A percentile compares a stretch with the other conserved stretches of the same genome.
These are phyloP conservation scores for Penicillium salamii DNA, from an alignment of 495 filamentous ascomycete genomes.

Conservation along the genomic window DNA sequence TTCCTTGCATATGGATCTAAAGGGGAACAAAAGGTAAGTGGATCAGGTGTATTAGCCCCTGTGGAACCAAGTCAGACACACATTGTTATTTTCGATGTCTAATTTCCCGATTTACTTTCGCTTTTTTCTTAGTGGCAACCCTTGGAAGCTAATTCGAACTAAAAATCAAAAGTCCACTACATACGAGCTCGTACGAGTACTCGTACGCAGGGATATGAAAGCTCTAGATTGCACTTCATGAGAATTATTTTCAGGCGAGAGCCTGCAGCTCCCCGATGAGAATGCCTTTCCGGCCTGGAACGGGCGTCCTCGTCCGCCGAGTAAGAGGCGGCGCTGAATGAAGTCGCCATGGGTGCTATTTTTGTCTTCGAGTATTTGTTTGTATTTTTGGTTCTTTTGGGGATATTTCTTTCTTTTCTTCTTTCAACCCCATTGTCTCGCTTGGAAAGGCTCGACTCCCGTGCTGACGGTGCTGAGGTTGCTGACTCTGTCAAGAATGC, in stretches of 20 bases:
- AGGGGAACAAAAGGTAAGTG: constrained; percentile 22
- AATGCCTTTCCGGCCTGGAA: constrained; percentile 5
- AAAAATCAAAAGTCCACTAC: constrained; percentile 3
- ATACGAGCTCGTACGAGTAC: too few species aligned
- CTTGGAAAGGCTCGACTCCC: background rate
- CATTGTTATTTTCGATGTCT: background rate
- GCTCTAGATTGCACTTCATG: background rate
- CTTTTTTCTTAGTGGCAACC: background rate
- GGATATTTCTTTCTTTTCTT: too few species aligned
- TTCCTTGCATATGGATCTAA: constrained; percentile 32
- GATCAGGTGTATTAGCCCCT: constrained; percentile 16
- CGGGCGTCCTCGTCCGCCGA: background rate
- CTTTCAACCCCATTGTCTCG: too few species aligned
- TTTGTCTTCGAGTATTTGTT: too few species aligned
- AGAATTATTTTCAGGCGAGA: background rate
- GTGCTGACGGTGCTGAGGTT: background rate
- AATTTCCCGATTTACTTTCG: background rate
- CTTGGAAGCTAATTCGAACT: background rate
- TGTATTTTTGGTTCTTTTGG: too few species aligned
- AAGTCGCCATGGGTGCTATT: background rate
- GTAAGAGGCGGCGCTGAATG: background rate
- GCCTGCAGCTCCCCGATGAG: background rate
- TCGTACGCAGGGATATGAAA: constrained; percentile 4
- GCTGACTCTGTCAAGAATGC: background rate
- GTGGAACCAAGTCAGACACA: constrained; percentile 26